phyloP scores from a whole-genome alignment of 257 asterid genomes.

The Solanum verrucosum region DNA sequence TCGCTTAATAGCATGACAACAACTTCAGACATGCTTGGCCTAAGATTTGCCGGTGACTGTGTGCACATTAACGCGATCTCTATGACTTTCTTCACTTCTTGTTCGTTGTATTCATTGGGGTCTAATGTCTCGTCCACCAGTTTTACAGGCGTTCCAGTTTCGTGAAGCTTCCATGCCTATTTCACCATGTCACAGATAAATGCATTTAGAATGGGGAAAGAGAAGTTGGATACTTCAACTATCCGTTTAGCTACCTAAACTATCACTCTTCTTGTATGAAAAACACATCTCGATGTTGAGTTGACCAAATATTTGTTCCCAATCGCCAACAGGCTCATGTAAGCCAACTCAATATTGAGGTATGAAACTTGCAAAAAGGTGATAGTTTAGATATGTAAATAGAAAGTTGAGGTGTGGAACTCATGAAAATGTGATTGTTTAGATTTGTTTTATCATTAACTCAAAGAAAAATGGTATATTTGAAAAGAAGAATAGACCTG shows the following conservation, averaged over 20 bases:
- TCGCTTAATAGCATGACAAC: slow-evolving; percentile 56
- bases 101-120: slow-evolving; percentile 19
- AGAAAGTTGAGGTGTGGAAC: background rate
- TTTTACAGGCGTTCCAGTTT: slow-evolving; percentile 29
- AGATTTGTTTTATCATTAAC: background rate
- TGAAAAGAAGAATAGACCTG: slow-evolving; percentile 21
- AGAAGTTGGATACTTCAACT: background rate
- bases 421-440: background rate
- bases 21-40: slow-evolving; percentile 83
- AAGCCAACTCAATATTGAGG: background rate
- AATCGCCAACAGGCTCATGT: background rate
- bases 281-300: background rate
- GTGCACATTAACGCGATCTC: slow-evolving; percentile 65
- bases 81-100: slow-evolving; percentile 53
- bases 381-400: background rate
- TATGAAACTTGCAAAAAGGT: too few species aligned
- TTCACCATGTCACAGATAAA: background rate
- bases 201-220: background rate
- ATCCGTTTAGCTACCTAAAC: background rate
- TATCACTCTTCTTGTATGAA: too few species aligned
- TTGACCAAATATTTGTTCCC: background rate
- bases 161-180: slow-evolving; percentile 77
- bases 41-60: slow-evolving; percentile 54
- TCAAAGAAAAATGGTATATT: background rate
- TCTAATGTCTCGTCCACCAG: slow-evolving; percentile 60